phyloP scores from a whole-genome alignment of 2,329 filamentous ascomycete species.

The Aureobasidium sp. region DNA sequence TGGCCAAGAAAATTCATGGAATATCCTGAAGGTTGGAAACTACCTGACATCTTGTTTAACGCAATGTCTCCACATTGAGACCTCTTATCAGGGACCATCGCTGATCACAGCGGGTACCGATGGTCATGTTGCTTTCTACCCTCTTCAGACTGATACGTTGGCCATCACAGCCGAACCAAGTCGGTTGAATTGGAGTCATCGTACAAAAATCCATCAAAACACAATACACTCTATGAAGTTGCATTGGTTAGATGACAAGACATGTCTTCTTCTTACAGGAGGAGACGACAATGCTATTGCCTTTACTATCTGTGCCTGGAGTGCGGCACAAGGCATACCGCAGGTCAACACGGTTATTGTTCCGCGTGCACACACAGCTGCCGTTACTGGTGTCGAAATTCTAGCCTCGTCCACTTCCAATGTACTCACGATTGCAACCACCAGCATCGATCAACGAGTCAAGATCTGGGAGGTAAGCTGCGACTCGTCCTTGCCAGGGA shows the following conservation, averaged over 20 bases:
- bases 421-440: conserved; percentile 21
- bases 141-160: background rate
- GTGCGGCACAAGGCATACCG: background rate
- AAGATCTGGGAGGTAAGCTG: conserved; percentile 38
- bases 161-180: background rate
- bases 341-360: conserved; percentile 34
- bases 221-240: conserved; percentile 57
- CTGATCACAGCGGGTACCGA: conserved; percentile 73
- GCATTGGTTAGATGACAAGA: conserved; percentile 25
- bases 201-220: conserved; percentile 64
- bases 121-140: conserved; percentile 63
- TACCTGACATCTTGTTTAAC: conserved; percentile 61
- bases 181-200: conserved; percentile 28
- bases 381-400: conserved; percentile 53
- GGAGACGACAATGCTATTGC: conserved; percentile 84
- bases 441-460: conserved; percentile 43
- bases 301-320: conserved; percentile 34
- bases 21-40: conserved; percentile 27
- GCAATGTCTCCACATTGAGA: conserved; percentile 40
- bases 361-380: conserved; percentile 60
- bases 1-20: background rate
- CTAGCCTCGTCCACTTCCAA: conserved; percentile 19
- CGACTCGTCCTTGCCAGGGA: conserved; percentile 17
- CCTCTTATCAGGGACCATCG: background rate
- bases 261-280: conserved; percentile 59